Evolutionary conservation across 371 early-diverging fungal genomes (phyloP).

Genomic region (Lichtheimia corymbifera): DNA sequence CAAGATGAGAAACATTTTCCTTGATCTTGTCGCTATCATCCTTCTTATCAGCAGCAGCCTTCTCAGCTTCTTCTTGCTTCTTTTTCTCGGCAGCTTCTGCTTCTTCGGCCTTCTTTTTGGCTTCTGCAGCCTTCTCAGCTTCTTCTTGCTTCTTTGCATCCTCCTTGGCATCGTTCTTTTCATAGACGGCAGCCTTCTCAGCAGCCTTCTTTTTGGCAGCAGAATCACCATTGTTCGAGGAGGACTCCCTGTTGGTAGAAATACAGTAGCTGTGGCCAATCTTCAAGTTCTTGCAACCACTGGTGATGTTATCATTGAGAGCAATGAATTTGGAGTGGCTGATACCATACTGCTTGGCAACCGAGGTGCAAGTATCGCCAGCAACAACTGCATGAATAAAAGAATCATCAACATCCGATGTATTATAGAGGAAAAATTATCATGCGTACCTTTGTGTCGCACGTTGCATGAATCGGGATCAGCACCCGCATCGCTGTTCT

Average conservation of each 20-base stretch:
- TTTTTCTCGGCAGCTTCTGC: conserved; percentile 2
- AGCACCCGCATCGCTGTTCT: conserved; percentile 8
- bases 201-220: conserved; percentile 3
- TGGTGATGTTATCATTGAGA: conserved; percentile 20
- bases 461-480: conserved; percentile 11
- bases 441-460: conserved; percentile 22
- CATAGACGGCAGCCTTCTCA: background rate
- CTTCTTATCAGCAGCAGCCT: background rate
- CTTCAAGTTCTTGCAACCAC: conserved; percentile 25
- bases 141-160: background rate
- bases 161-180: background rate
- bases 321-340: conserved; percentile 13
- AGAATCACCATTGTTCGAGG: background rate
- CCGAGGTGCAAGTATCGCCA: conserved; percentile 24
- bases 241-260: background rate
- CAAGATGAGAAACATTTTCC: conserved; percentile 2
- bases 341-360: conserved; percentile 25
- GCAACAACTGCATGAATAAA: conserved; percentile 14
- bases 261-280: conserved; percentile 25
- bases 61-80: conserved; percentile 3
- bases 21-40: conserved; percentile 8
- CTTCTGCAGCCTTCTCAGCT: background rate
- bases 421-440: background rate
- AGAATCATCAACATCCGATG: background rate
- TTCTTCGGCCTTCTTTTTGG: conserved; percentile 2